These are phyloP conservation scores for Saccharomyces hybrid DNA, from an alignment of 1,139 yeast species.

Conservation along the genomic window DNA sequence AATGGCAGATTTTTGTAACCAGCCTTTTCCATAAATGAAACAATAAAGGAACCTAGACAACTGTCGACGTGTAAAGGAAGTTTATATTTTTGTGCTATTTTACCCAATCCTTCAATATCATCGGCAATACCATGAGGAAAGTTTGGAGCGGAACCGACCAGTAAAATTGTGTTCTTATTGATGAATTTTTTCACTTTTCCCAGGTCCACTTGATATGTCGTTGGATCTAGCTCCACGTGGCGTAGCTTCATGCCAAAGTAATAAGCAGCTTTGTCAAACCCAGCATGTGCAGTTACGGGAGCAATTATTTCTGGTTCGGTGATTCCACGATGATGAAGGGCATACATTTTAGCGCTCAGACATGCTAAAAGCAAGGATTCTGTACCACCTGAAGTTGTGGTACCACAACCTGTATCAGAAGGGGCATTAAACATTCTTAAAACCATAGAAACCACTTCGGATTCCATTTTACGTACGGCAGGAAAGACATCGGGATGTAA, in stretches of 20 bases:
- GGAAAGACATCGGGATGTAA: constrained; percentile 97
- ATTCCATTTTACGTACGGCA: constrained; percentile 92
- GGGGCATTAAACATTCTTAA: constrained; percentile 72
- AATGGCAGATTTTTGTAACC: constrained; percentile 52
- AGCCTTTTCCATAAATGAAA: constrained; percentile 67
- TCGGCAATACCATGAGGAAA: constrained; percentile 96
- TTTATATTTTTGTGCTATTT: constrained; percentile 52
- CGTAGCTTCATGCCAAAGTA: constrained; percentile 83
- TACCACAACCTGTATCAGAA: constrained; percentile 58
- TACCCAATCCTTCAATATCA: constrained; percentile 67
- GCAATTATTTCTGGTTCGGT: constrained; percentile 80
- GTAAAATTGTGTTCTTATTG: constrained; percentile 68
- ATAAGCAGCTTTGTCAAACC: constrained; percentile 86
- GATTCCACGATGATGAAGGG: constrained; percentile 49
- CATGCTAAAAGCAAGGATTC: constrained; percentile 84
- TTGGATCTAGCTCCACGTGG: constrained; percentile 70
- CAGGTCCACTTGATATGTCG: constrained; percentile 61
- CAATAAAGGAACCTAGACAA: constrained; percentile 87
- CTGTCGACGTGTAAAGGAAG: constrained; percentile 94
- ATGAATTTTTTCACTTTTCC: constrained; percentile 56
- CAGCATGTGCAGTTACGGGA: constrained; percentile 89
- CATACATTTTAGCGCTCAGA: constrained; percentile 66
- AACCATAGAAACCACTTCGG: constrained; percentile 92
- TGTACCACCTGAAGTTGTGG: constrained; percentile 96
- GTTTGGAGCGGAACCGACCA: constrained; percentile 94